Conservation (phyloP, 1,284 basidiomycete genomes). For the Cryptococcus sp. region DNA sequence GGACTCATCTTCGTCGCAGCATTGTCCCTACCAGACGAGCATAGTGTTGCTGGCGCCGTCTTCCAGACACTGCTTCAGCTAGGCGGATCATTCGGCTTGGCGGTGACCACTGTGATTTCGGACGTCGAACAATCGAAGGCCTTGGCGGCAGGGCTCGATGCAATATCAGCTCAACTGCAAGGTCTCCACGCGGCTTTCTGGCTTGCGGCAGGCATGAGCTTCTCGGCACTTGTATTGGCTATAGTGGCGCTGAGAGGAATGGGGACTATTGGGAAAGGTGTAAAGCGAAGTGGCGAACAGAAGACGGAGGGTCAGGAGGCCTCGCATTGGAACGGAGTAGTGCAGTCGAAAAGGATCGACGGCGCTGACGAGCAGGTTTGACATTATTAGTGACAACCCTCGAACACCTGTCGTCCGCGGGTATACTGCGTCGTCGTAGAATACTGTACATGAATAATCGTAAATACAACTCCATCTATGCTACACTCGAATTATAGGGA, state of each 20-base stretch:
- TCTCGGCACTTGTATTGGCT: constrained; percentile 37
- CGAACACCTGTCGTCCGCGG: too few relatives aligned
- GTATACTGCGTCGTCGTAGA: too few relatives aligned
- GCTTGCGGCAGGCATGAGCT: constrained; percentile 42
- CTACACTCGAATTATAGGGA: too few relatives aligned
- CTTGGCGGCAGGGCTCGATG: constrained; percentile 15
- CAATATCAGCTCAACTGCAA: constrained; percentile 21
- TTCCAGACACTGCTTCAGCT: constrained; percentile 58
- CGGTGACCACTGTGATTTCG: constrained; percentile 70
- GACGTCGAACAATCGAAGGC: constrained; percentile 27
- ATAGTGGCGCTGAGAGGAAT: constrained; percentile 35
- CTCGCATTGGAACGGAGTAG: too few relatives aligned
- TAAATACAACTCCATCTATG: too few relatives aligned
- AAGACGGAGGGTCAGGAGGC: too few relatives aligned
- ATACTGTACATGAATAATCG: too few relatives aligned
- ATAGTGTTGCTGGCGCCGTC: constrained; percentile 72
- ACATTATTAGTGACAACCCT: background rate
- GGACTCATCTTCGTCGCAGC: constrained; percentile 76
- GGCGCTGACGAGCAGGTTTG: too few relatives aligned
- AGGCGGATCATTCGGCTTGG: constrained; percentile 72
- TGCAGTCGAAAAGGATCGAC: too few relatives aligned
- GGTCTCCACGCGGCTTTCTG: constrained; percentile 48
- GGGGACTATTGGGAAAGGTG: constrained; percentile 36
- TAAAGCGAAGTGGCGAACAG: constrained; percentile 1
- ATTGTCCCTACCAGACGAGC: constrained; percentile 70